phyloP scores from a whole-genome alignment of 2,329 filamentous ascomycete genomes.

The Scleromitrula shiraiana region DNA sequence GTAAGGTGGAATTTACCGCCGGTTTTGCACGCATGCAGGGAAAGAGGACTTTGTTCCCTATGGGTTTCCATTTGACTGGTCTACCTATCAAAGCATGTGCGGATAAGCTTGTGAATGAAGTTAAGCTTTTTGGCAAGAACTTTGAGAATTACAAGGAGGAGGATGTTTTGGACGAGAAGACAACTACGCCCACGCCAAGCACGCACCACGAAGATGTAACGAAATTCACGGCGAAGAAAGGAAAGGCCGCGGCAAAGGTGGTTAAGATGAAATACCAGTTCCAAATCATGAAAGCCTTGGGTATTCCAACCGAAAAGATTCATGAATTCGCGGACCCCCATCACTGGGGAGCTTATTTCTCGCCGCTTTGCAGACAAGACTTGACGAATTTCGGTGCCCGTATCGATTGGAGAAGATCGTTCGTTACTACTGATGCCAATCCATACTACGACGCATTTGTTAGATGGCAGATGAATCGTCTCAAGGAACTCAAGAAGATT shows the following conservation, averaged over 20 bases:
- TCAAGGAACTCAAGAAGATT: conserved; percentile 86
- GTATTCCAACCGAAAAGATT: conserved; percentile 81
- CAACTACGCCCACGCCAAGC: conserved; percentile 48
- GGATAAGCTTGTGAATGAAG: conserved; percentile 87
- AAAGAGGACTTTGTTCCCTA: conserved; percentile 77
- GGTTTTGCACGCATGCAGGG: conserved; percentile 88
- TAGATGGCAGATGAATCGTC: conserved; percentile 91
- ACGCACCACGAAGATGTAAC: conserved; percentile 72
- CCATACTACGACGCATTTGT: conserved; percentile 95
- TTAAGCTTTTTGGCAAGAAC: conserved; percentile 78
- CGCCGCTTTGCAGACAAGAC: conserved; percentile 70
- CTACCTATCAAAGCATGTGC: conserved; percentile 98
- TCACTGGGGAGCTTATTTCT: conserved; percentile 90
- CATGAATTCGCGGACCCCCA: conserved; percentile 87
- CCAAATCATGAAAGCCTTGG: conserved; percentile 87
- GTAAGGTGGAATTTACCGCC: conserved; percentile 86
- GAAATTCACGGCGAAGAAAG: conserved; percentile 89
- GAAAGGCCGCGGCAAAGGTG: conserved; percentile 83
- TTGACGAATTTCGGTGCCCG: conserved; percentile 76
- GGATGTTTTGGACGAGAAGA: conserved; percentile 42
- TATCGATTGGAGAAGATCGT: conserved; percentile 87
- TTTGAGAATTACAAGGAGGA: conserved; percentile 72
- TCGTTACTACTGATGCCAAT: conserved; percentile 94
- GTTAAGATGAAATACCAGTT: conserved; percentile 95
- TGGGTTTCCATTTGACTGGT: conserved; percentile 92